phyloP scores from a whole-genome alignment of 2,329 filamentous ascomycete genomes.

The Colletotrichum sp. region DNA sequence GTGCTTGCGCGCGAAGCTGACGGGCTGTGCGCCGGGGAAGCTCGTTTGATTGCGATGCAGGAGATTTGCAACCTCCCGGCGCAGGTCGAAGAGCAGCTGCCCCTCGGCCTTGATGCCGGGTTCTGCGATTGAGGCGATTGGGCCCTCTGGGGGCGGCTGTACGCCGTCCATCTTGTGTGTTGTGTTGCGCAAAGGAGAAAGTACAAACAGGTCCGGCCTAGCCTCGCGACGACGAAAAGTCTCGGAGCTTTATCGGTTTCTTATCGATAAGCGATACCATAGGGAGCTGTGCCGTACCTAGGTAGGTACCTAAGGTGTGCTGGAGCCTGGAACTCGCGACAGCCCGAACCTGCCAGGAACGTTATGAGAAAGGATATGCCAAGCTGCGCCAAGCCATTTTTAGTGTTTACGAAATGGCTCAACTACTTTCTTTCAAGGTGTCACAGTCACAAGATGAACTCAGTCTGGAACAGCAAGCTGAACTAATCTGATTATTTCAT shows the following conservation, averaged over 20 bases:
- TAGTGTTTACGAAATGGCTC: not conserved
- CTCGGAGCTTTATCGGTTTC: conserved; percentile 20
- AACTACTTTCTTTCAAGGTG: not conserved
- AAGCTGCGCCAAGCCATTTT: not conserved
- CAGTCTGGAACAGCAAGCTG: not conserved
- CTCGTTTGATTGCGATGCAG: conserved; percentile 70
- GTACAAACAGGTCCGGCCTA: not conserved
- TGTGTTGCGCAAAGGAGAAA: conserved; percentile 17
- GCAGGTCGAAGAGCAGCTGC: conserved; percentile 66
- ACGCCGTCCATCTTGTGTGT: conserved; percentile 21
- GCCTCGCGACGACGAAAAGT: conserved; percentile 16
- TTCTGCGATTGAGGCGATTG: conserved; percentile 58
- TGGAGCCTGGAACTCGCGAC: not conserved
- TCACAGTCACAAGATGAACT: not conserved
- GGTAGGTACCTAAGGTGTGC: not conserved
- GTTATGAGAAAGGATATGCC: not conserved
- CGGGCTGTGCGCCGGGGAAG: conserved; percentile 93
- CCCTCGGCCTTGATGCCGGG: conserved; percentile 71
- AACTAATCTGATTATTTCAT: conserved; percentile 3
- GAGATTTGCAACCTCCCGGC: conserved; percentile 75
- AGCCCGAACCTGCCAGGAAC: not conserved
- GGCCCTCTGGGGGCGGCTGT: conserved; percentile 28
- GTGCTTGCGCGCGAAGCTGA: conserved; percentile 86
- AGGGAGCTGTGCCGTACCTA: not conserved
- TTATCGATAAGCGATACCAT: conserved; percentile 19